Evolutionary conservation across 2,329 filamentous ascomycete species (phyloP).

Genomic region (Colletotrichum siamense): DNA sequence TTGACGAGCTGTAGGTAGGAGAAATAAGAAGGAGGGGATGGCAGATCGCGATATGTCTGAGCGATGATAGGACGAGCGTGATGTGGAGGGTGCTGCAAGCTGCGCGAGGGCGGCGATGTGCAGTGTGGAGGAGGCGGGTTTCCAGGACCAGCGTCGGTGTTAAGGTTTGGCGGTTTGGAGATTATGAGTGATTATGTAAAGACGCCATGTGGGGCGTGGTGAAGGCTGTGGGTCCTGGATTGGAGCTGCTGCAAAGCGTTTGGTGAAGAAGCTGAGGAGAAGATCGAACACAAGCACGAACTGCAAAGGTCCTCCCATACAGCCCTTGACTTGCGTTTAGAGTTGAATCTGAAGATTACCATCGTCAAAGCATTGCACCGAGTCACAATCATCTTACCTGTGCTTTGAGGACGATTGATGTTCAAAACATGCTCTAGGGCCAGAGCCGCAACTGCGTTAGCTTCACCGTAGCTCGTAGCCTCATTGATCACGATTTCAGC

Average conservation of each 20-base stretch:
- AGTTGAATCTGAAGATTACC: background rate
- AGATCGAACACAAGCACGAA: background rate
- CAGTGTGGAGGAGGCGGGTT: background rate
- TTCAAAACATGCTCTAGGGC: background rate
- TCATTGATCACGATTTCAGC: background rate
- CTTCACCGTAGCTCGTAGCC: background rate
- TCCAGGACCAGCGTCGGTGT: background rate
- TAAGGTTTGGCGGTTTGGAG: background rate
- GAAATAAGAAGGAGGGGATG: background rate
- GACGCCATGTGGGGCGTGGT: background rate
- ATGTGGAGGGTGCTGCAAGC: background rate
- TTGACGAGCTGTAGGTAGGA: background rate
- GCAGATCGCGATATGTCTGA: conserved; percentile 10
- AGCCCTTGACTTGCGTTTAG: background rate
- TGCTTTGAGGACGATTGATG: background rate
- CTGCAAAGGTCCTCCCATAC: background rate
- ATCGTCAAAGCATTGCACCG: background rate
- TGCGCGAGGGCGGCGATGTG: background rate
- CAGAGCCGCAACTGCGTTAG: background rate
- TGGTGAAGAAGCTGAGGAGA: background rate
- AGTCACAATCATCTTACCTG: background rate
- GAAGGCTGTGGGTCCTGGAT: background rate
- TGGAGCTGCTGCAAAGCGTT: background rate
- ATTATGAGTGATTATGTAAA: background rate
- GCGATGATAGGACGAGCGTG: conserved; percentile 1